Conservation (phyloP, 306 rosid genomes). For the Canavalia gladiata region DNA sequence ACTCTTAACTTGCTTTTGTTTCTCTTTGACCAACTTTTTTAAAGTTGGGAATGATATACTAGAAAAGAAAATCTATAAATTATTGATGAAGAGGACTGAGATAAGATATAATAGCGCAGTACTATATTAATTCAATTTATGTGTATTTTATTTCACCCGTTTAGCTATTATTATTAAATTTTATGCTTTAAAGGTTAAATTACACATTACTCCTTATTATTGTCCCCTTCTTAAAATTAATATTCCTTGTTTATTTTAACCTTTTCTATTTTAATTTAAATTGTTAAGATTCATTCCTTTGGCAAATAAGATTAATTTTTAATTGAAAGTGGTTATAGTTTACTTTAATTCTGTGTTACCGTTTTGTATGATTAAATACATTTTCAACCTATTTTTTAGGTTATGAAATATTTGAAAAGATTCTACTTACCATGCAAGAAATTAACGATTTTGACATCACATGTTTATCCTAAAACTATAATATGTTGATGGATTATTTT, state of each 20-base stretch:
- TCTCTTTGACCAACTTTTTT: slow-evolving; percentile 57
- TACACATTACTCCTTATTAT: neutral
- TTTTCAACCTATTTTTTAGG: no score
- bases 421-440: no score
- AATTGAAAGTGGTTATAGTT: neutral
- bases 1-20: slow-evolving; percentile 42
- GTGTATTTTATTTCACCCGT: neutral
- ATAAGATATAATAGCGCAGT: slow-evolving; percentile 1
- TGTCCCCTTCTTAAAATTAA: neutral
- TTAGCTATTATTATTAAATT: neutral
- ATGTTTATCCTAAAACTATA: no score
- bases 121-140: neutral
- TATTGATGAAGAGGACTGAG: slow-evolving; percentile 13
- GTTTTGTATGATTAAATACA: neutral
- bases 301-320: neutral
- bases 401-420: no score
- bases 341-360: neutral
- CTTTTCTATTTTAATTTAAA: neutral
- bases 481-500: no score
- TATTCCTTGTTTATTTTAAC: neutral
- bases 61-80: slow-evolving; percentile 34
- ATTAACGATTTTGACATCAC: no score
- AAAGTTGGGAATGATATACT: slow-evolving; percentile 44
- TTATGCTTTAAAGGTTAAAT: neutral
- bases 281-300: no score